Conservation (phyloP, 2,329 filamentous ascomycete genomes). For the Aspergillus fructus region DNA sequence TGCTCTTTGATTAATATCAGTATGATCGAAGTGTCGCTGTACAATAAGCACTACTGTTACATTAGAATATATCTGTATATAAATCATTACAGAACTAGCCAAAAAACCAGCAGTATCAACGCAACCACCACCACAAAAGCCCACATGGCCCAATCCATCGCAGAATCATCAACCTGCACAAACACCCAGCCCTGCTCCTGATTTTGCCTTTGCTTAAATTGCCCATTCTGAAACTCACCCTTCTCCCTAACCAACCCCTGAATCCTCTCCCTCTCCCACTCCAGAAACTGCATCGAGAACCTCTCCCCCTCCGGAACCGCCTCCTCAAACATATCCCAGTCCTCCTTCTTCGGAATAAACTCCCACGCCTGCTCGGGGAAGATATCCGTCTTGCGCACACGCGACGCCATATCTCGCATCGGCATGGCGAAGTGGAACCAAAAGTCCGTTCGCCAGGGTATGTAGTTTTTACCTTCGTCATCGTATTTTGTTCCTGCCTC, state of each 20-base stretch:
- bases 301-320: slow-evolving; percentile 7
- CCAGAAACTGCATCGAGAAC: neutral
- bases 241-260: neutral
- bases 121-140: too few species aligned
- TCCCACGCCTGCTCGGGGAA: slow-evolving; percentile 21
- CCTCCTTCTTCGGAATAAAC: slow-evolving; percentile 4
- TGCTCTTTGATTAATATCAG: neutral
- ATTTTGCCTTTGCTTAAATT: too few species aligned
- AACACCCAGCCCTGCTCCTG: too few species aligned
- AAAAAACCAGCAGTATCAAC: too few species aligned
- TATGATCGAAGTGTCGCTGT: too few species aligned
- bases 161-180: too few species aligned
- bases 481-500: too few species aligned
- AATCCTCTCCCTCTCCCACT: neutral
- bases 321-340: slow-evolving; percentile 17
- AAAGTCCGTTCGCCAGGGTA: slow-evolving; percentile 8
- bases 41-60: too few species aligned
- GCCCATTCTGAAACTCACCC: neutral
- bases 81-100: too few species aligned
- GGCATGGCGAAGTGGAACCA: slow-evolving; percentile 15
- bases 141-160: too few species aligned
- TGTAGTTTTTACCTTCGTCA: neutral
- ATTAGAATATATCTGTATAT: too few species aligned
- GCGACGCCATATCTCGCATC: slow-evolving; percentile 13
- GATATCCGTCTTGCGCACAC: slow-evolving; percentile 18